These are phyloP conservation scores for Poteriospumella lacustris DNA, from an alignment of 108 stramenopile species.

Conservation along the genomic window DNA sequence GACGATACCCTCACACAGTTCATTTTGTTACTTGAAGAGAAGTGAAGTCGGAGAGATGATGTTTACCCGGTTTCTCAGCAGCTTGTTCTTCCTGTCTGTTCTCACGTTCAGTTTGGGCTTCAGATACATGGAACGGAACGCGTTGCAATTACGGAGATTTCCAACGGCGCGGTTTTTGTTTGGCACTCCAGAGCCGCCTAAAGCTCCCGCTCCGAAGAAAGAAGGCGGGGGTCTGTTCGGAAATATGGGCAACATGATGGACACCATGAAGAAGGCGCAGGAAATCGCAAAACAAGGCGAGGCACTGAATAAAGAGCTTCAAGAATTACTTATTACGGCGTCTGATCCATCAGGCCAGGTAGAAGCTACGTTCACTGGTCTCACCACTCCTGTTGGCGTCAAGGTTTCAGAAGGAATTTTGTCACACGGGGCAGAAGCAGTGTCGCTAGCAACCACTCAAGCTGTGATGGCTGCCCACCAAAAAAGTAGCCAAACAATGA, in stretches of 20 bases:
- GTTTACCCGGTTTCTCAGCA: too few relatives aligned
- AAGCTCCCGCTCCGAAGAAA: not conserved
- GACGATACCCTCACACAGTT: too few relatives aligned
- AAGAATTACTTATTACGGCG: not conserved
- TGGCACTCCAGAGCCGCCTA: not conserved
- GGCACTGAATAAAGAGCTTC: not conserved
- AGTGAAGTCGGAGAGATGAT: too few relatives aligned
- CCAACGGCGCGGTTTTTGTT: constrained; percentile 19
- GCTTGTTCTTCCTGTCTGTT: too few relatives aligned
- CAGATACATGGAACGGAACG: too few relatives aligned
- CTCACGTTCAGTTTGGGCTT: too few relatives aligned
- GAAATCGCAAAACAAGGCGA: not conserved
- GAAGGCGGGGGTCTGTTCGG: constrained; percentile 11
- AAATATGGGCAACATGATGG: constrained; percentile 7
- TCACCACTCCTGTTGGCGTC: not conserved
- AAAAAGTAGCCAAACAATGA: not conserved
- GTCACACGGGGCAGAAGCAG: not conserved
- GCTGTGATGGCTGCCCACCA: not conserved
- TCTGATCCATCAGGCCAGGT: not conserved
- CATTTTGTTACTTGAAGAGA: too few relatives aligned
- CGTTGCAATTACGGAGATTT: too few relatives aligned
- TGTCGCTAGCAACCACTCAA: not conserved
- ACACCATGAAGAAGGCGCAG: constrained; percentile 12
- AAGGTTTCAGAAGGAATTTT: not conserved
- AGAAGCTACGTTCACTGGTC: not conserved